Evolutionary conservation across 768 basidiomycete genomes (phyloP), one percentile per base, ranked within the genome.

Genomic region (Tricholoma bakamatsutake): DNA sequence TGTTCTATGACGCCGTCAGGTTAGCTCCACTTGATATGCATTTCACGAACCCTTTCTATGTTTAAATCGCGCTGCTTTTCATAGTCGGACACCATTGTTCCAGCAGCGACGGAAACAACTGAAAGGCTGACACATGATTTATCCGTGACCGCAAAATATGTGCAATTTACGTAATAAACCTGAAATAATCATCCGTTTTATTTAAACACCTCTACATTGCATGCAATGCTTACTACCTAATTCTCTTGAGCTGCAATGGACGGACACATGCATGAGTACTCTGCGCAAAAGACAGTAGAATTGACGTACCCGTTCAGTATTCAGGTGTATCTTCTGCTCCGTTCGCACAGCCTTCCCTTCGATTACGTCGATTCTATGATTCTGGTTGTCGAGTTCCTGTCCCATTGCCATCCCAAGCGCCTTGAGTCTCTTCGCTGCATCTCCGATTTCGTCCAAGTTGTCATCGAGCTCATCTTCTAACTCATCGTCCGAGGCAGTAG

Each of bases 401-500:
- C 90, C 88, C 87, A 92, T 93, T 4, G 88, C 84, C 58, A 77
- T 78, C 5, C 88, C 90, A 17, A 95, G 73, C 2, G 84, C 82
- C 71, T 89, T 91, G 57, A 97, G 77, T 46, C 83, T 76, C 72
- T 85, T 89, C 2, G 90, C 83, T 51, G 87, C 81, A 50, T 84
- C 85, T 34, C 81, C 74, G 56, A 96, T 88, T 69, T 96, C 93
- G 66, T 90, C 85, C 24, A 99, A 73, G 68, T 98, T 98, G 60
- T 80, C 83, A 64, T 98, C 96, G 35, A 99, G 64, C 71, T 98
- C 94, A 62, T 98, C 88, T 73, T 99, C 96, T 1, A 96, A 61
- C 71, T 95, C 93, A 62, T 98, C 94, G 64, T 99, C 96, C 5
- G 88, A 91, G 2, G 80, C 91, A 35, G 83, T 88, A 27, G 84